Conservation (phyloP, 441 rosid species). For the Pelargonium citronellum region DNA sequence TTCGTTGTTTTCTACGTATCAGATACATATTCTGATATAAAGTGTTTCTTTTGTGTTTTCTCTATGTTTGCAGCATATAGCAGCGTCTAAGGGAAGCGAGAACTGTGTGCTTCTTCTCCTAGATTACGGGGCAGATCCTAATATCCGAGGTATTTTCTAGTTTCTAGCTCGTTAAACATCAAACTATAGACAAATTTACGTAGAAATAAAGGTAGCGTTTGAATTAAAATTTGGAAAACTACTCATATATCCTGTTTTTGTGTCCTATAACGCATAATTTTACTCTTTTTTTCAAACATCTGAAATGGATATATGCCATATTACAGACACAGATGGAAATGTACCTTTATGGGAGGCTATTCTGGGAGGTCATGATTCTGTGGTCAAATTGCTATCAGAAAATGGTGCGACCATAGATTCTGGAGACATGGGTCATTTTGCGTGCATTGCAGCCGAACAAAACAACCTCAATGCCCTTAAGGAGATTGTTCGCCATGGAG, state of each 20-base stretch:
- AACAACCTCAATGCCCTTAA: slow-evolving; percentile 50
- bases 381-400: slow-evolving; percentile 47
- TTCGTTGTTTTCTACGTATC: too few species aligned
- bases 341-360: slow-evolving; percentile 91
- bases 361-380: slow-evolving; percentile 48
- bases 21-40: too few species aligned
- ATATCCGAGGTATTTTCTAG: slow-evolving; percentile 46
- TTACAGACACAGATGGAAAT: slow-evolving; percentile 71
- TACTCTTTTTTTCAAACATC: slow-evolving; percentile 17
- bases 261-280: too few species aligned
- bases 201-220: too few species aligned
- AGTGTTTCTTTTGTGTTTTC: too few species aligned
- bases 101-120: slow-evolving; percentile 61
- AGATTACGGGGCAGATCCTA: slow-evolving; percentile 72
- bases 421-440: slow-evolving; percentile 52
- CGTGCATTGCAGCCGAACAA: slow-evolving; percentile 53
- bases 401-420: slow-evolving; percentile 55
- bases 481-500: slow-evolving; percentile 47
- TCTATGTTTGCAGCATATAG: slow-evolving; percentile 50
- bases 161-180: background rate
- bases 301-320: slow-evolving; percentile 37
- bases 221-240: too few species aligned
- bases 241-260: too few species aligned
- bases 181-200: too few species aligned
- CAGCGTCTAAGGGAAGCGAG: slow-evolving; percentile 64